Evolutionary conservation across 2,329 filamentous ascomycete species (phyloP).

Genomic region (Aciculosporium take): DNA sequence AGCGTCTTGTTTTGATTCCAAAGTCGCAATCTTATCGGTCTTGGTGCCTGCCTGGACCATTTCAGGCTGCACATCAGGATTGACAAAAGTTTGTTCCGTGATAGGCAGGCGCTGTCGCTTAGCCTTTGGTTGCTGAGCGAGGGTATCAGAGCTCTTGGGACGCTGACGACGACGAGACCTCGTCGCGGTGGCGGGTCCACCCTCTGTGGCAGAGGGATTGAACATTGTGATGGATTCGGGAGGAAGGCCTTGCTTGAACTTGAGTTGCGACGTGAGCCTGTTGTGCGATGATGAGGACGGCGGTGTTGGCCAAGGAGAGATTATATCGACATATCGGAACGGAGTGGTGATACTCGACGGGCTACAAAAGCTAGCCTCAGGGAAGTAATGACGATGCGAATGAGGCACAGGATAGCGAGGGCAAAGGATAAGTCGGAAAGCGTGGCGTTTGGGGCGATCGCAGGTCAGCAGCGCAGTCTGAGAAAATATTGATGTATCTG

Average conservation of each 20-base stretch:
- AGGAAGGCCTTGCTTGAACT: slow-evolving; percentile 4
- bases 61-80: slow-evolving; percentile 36
- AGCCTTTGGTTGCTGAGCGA: slow-evolving; percentile 44
- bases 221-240: slow-evolving; percentile 34
- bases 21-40: slow-evolving; percentile 31
- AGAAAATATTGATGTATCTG: slow-evolving; percentile 3
- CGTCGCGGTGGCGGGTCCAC: slow-evolving; percentile 40
- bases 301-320: background rate
- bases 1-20: slow-evolving; percentile 30
- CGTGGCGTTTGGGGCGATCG: slow-evolving; percentile 1
- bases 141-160: slow-evolving; percentile 39
- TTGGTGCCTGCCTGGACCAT: slow-evolving; percentile 37
- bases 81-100: slow-evolving; percentile 41
- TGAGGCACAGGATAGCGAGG: background rate
- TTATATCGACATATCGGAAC: slow-evolving; percentile 9
- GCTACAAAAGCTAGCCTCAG: slow-evolving; percentile 1
- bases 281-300: background rate
- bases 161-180: slow-evolving; percentile 49
- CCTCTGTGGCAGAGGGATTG: slow-evolving; percentile 37
- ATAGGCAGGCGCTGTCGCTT: slow-evolving; percentile 47
- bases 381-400: slow-evolving; percentile 1
- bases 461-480: slow-evolving; percentile 7
- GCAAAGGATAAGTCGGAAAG: background rate
- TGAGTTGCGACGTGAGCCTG: slow-evolving; percentile 1
- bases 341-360: slow-evolving; percentile 2